phyloP scores from a whole-genome alignment of 768 basidiomycete genomes.

The Phanerochaete carnosa region DNA sequence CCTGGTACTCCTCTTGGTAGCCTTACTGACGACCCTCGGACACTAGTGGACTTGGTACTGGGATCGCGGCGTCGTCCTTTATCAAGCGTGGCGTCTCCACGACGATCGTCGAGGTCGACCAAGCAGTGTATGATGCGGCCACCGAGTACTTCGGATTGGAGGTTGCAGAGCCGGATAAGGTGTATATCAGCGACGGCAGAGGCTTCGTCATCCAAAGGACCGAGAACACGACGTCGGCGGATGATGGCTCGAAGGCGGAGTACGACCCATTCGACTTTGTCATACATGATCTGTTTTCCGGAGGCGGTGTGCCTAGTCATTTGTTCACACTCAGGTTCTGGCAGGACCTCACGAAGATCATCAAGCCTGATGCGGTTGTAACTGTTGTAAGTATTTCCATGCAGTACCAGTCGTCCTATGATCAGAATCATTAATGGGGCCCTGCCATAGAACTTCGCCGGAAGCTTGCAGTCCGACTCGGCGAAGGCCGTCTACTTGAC shows the following conservation, averaged over 20 bases:
- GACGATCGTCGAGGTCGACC: constrained; percentile 92
- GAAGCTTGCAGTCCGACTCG: constrained; percentile 58
- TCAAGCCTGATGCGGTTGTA: constrained; percentile 70
- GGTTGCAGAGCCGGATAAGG: constrained; percentile 51
- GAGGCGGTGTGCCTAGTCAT: constrained; percentile 85
- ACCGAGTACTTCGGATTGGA: constrained; percentile 76
- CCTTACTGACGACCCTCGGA: not conserved
- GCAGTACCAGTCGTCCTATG: not conserved
- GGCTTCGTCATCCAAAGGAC: constrained; percentile 42
- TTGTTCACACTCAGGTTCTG: constrained; percentile 87
- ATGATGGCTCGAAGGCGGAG: constrained; percentile 17
- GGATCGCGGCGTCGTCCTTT: constrained; percentile 77
- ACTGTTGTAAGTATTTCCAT: constrained; percentile 60
- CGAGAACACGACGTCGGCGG: constrained; percentile 18
- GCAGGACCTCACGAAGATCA: constrained; percentile 58
- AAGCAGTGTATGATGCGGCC: constrained; percentile 83
- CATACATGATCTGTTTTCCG: constrained; percentile 92
- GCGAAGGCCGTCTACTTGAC: constrained; percentile 69
- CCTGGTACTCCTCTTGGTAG: not conserved
- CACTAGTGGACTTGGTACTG: constrained; percentile 81
- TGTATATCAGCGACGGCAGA: constrained; percentile 79
- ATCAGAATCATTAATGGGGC: not conserved
- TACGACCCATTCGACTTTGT: constrained; percentile 55
- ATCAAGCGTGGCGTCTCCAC: constrained; percentile 63
- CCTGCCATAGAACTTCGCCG: constrained; percentile 72